Evolutionary conservation across 2,329 filamentous ascomycete species (phyloP).

Genomic region (Colletotrichum somersetense): DNA sequence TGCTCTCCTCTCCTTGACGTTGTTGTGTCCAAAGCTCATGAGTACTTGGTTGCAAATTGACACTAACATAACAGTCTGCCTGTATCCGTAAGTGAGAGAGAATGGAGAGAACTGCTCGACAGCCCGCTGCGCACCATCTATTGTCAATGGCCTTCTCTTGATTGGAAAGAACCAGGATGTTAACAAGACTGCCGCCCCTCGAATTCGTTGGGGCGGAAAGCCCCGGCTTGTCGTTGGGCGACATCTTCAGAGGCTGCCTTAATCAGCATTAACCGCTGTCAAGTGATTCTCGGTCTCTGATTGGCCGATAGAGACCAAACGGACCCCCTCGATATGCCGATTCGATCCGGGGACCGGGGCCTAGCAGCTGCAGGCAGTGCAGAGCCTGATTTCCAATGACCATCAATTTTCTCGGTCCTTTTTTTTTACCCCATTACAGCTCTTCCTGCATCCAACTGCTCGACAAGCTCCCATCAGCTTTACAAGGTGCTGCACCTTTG

Average conservation of each 20-base stretch:
- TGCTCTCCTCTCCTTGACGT: neutral
- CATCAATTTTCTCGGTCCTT: constrained; percentile 21
- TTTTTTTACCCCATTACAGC: constrained; percentile 33
- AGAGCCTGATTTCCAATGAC: constrained; percentile 26
- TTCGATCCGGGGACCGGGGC: constrained; percentile 40
- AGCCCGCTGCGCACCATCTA: neutral
- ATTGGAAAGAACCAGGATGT: constrained; percentile 20
- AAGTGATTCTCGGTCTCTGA: neutral
- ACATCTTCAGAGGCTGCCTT: constrained; percentile 15
- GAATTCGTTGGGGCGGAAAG: constrained; percentile 38
- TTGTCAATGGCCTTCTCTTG: constrained; percentile 27
- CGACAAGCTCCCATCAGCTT: constrained; percentile 6
- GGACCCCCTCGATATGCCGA: constrained; percentile 29
- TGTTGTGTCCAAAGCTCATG: too few relatives aligned
- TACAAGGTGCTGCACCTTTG: constrained; percentile 1
- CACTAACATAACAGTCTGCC: neutral
- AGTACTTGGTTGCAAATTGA: neutral
- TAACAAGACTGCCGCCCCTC: neutral
- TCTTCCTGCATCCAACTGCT: neutral
- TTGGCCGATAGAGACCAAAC: neutral
- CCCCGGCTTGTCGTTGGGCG: constrained; percentile 31
- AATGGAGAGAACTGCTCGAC: neutral
- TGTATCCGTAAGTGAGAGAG: too few relatives aligned
- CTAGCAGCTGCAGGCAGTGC: constrained; percentile 30
- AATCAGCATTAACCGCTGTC: constrained; percentile 31